Percentiles rank a stretch among this genome's conserved stretches.
Evolutionary conservation across 805 yeast genomes (phyloP).

Genomic region (Metschnikowia koreensis): DNA sequence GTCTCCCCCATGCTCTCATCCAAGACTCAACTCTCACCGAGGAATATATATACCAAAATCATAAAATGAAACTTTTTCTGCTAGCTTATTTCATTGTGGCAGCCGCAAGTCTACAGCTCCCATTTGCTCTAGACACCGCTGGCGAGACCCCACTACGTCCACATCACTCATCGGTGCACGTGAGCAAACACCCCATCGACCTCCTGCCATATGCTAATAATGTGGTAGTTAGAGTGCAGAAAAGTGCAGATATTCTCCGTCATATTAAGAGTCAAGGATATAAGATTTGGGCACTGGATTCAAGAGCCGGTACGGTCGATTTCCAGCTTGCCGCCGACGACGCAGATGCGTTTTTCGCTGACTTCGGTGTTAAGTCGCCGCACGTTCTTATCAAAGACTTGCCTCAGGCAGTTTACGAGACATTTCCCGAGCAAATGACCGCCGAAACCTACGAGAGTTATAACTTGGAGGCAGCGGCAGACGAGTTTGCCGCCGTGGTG

Average conservation of each 20-base stretch:
- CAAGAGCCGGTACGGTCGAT: slow-evolving; percentile 46
- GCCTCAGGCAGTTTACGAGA: slow-evolving; percentile 54
- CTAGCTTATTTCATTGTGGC: slow-evolving; percentile 4
- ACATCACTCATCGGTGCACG: slow-evolving; percentile 32
- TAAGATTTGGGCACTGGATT: slow-evolving; percentile 50
- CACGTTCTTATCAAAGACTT: slow-evolving; percentile 54
- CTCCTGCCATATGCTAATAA: slow-evolving; percentile 41
- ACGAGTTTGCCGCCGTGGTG: slow-evolving; percentile 1
- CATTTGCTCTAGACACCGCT: slow-evolving; percentile 6
- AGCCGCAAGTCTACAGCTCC: slow-evolving; percentile 13
- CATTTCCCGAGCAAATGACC: slow-evolving; percentile 40
- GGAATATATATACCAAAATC: neutral
- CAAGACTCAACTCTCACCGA: neutral
- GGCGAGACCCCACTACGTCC: slow-evolving; percentile 7
- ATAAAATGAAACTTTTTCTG: slow-evolving; percentile 5
- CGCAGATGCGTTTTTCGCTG: slow-evolving; percentile 15
- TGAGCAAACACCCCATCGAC: slow-evolving; percentile 37
- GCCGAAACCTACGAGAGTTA: slow-evolving; percentile 41
- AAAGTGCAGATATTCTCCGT: slow-evolving; percentile 20
- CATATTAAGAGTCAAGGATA: slow-evolving; percentile 17
- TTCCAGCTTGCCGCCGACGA: slow-evolving; percentile 27
- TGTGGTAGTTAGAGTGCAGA: slow-evolving; percentile 45
- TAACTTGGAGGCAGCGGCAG: slow-evolving; percentile 27
- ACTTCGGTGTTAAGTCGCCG: slow-evolving; percentile 23
- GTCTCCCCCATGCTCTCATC: neutral